Base-by-base conservation (phyloP, 2,329 filamentous ascomycete genomes). In the Colletotrichum acutatum region DNA sequence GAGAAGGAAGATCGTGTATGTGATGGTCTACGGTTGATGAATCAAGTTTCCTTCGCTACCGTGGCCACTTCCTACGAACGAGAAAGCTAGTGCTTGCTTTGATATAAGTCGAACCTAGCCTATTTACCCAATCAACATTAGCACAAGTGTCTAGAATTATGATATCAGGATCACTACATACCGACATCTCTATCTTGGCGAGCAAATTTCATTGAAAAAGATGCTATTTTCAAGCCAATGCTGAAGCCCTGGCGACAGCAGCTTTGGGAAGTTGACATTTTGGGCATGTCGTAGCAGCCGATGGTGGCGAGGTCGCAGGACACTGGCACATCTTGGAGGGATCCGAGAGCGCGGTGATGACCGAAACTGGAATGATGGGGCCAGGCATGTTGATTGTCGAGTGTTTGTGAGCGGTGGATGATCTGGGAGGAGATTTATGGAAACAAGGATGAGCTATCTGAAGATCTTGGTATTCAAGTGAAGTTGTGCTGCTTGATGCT, bases 311-410 rank as follows among this genome's bases (percentile, higher is more conserved):
- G 11, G 22, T 30, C 12, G 62, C 22, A 22, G 22, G 22, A 16
- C 62, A 65, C 12, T 56, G 62, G 32, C 62, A 65, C 19, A 65
- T 56, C 24, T 9, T 65, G 16, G 49, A 54, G n/a, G 62, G 62
- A 42, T 65, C 62, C 7, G 62, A 24, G 49, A 65, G 16, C 14
- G 62, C 62, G 4, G 26, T 11, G 26, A 65, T 19, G 30, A 14
- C 62, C 2, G 62, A 26, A 7, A 32, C 62, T 2, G 62, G 62
- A 16, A 65, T n/a, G 22, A 65, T 37, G 12, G 62, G 62, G 7
- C 12, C 62, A 54, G 62, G 62, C 62, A 65, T 65, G 5, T 56
- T 65, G 62, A 19, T 19, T 49, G 16, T 42, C 7, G 42, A n/a
- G 42, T n/a, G 19, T 49, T 49, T n/a, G 42, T 49, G 19, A 4